Base-by-base conservation (phyloP, 495 filamentous ascomycete genomes). In the Aspergillus ostianus region DNA sequence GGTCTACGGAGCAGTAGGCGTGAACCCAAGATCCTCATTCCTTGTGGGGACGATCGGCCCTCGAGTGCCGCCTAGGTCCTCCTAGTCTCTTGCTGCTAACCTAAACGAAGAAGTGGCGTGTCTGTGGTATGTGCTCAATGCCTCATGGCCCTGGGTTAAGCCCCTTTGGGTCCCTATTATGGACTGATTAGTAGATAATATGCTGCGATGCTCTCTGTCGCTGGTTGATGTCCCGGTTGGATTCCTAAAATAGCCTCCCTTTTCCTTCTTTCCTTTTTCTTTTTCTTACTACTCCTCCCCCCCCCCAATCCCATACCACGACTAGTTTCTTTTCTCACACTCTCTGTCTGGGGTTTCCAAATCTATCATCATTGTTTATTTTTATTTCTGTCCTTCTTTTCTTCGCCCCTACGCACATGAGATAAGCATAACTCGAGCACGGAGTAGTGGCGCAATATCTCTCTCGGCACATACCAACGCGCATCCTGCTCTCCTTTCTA, bases 11-110 rank as follows among this genome's bases (percentile, higher is more conserved):
- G 23, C 23, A 45, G 21, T 48, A 60, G 49, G 47, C 44, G 36
- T 50, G 48, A 57, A 64, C 26, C 49, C 47, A 68, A 63, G 67
- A 64, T 63, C 64, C 62, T 67, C 61, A 61, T 65, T 60, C 62
- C n/a, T 45, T 51, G 67, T 70, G 67, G 67, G 52, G 67, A 62
- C 58, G 67, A 70, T 70, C 64, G 63, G 60, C 67, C 62, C 46
- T 65, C 62, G 57, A 62, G 41, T 66, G 62, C 67, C 64, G 66
- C 60, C 59, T 61, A 64, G 60, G 49, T 29, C 41, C 62, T 51
- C 54, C 49, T 64, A 57, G 59, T 53, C 45, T 47, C 44, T 29
- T 55, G 56, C 54, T 52, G 50, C 51, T 65, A 58, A 53, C 57
- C 54, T 57, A 57, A 58, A 64, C 53, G 21, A 41, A 62, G 57